Evolutionary conservation across 78 protist species (phyloP).

Genomic region (Dictyostelium purpureum): DNA sequence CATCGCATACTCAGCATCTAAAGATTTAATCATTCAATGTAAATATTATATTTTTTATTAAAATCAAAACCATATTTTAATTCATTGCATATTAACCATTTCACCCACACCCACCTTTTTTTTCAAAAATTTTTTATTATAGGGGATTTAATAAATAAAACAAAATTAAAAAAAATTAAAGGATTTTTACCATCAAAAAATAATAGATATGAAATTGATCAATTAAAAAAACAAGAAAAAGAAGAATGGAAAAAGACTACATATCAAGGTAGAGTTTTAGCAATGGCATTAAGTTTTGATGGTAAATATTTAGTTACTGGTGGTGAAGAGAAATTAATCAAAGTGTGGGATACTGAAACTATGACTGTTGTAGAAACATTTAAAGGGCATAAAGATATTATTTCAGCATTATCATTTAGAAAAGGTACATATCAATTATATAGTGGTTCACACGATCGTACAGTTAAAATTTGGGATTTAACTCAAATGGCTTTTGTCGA

Average conservation of each 20-base stretch:
- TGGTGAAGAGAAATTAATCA: constrained; percentile 73
- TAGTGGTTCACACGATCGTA: constrained; percentile 86
- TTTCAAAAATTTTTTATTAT: too few species aligned
- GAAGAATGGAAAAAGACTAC: neutral
- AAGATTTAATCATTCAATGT: constrained; percentile 74
- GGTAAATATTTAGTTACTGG: constrained; percentile 86
- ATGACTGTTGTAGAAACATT: constrained; percentile 31
- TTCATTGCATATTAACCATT: too few species aligned
- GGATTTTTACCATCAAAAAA: constrained; percentile 41
- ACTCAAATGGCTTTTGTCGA: constrained; percentile 89
- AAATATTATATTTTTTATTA: neutral
- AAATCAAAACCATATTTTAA: too few species aligned
- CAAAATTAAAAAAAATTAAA: constrained; percentile 13
- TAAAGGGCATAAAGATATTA: constrained; percentile 74
- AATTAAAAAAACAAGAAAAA: neutral
- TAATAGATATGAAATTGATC: constrained; percentile 11
- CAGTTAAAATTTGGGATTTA: constrained; percentile 89
- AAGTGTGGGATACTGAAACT: constrained; percentile 72
- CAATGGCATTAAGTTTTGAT: constrained; percentile 85
- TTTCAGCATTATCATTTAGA: constrained; percentile 82
- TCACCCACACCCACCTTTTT: too few species aligned
- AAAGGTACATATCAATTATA: constrained; percentile 81
- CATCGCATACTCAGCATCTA: constrained; percentile 70
- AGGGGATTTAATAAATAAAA: constrained; percentile 55
- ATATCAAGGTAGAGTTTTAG: constrained; percentile 48